Evolutionary conservation across 768 basidiomycete genomes (phyloP).

Genomic region (Mycena venus): DNA sequence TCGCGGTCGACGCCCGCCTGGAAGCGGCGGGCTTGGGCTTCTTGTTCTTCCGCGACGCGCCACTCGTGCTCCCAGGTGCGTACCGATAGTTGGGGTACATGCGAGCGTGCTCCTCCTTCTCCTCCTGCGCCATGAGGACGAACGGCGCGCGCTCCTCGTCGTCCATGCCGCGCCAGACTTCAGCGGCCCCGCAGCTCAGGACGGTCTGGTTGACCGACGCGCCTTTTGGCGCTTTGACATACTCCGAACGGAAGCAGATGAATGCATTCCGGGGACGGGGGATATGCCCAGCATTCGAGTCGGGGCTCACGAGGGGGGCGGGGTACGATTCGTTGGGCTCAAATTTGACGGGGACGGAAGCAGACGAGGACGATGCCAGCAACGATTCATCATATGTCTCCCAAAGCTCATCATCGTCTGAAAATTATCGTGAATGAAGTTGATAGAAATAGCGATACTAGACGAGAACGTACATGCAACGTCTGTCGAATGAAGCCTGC

Average conservation of each 20-base stretch:
- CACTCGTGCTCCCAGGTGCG: constrained; percentile 23
- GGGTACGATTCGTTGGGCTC: not conserved
- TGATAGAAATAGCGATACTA: no score
- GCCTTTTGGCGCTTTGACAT: constrained; percentile 31
- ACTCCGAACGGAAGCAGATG: constrained; percentile 69
- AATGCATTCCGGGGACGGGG: constrained; percentile 70
- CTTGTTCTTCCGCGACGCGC: not conserved
- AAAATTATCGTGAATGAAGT: not conserved
- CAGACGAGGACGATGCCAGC: not conserved
- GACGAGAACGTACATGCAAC: not conserved
- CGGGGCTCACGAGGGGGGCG: not conserved
- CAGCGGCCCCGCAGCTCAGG: constrained; percentile 70
- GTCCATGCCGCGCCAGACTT: constrained; percentile 68
- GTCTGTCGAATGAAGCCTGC: not conserved
- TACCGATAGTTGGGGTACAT: constrained; percentile 65
- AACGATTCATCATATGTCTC: constrained; percentile 20
- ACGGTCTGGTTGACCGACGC: constrained; percentile 47
- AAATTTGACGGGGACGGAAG: not conserved
- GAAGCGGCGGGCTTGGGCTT: not conserved
- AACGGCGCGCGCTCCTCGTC: constrained; percentile 52
- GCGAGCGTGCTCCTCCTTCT: constrained; percentile 58
- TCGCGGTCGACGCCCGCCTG: not conserved
- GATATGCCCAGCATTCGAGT: constrained; percentile 34
- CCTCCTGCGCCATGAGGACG: constrained; percentile 53
- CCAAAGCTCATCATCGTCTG: constrained; percentile 22